phyloP scores from a whole-genome alignment of 129 eudicot species.

The Logfia minima region DNA sequence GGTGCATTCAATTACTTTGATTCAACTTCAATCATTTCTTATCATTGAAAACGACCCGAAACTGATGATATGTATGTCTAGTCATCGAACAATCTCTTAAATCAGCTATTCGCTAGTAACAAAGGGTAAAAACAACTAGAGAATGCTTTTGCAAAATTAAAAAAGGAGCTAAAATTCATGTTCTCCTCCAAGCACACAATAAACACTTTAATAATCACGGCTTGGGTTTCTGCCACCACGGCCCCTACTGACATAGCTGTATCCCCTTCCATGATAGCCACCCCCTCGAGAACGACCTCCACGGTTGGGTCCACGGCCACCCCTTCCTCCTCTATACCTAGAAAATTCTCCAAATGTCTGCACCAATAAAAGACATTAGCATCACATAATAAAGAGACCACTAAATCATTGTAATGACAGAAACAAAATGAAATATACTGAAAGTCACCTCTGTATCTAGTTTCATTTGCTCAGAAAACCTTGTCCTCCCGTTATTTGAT shows the following conservation, averaged over 20 bases:
- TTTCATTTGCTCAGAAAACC: conserved; percentile 90
- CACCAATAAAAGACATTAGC: conserved; percentile 18
- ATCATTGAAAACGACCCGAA: not conserved
- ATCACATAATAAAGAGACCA: not conserved
- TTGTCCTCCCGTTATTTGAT: conserved; percentile 58
- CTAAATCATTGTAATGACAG: not conserved
- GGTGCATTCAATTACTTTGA: not conserved
- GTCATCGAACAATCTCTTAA: not conserved
- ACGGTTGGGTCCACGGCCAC: conserved; percentile 59
- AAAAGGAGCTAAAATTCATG: conserved; percentile 1
- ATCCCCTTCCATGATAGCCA: conserved; percentile 48
- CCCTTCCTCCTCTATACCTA: conserved; percentile 82
- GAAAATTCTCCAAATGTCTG: conserved; percentile 93
- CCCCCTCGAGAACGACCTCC: conserved; percentile 74
- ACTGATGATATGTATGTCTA: not conserved
- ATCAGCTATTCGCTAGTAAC: not conserved
- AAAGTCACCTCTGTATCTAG: conserved; percentile 75
- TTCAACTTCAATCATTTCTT: not conserved
- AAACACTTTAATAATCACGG: conserved; percentile 41
- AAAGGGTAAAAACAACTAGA: not conserved
- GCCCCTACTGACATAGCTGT: conserved; percentile 41
- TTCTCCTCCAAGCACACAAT: not conserved
- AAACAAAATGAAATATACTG: not conserved
- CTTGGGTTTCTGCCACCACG: conserved; percentile 54
- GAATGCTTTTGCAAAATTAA: not conserved